Conservation (phyloP, 192 early-diverging fungal genomes). For the Rhizoclosmatium sp. region DNA sequence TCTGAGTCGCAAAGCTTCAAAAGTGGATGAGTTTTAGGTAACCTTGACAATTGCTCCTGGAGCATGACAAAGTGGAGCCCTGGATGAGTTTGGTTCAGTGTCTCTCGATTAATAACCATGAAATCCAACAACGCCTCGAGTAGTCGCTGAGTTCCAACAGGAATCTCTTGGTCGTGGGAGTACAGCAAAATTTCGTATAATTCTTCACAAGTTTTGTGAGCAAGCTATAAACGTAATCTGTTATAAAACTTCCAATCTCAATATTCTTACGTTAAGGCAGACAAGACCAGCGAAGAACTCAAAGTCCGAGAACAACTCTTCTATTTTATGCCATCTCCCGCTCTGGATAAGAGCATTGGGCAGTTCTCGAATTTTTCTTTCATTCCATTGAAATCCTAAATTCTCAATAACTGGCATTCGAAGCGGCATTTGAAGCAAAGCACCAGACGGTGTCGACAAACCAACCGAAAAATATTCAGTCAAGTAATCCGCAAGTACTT, state of each 20-base stretch:
- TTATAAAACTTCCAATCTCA: not conserved
- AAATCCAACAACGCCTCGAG: not conserved
- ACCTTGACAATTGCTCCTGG: not conserved
- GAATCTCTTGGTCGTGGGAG: not conserved
- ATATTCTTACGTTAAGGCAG: slow-evolving; percentile 5
- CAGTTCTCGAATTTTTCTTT: slow-evolving; percentile 26
- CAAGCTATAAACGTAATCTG: not conserved
- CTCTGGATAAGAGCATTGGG: slow-evolving; percentile 5
- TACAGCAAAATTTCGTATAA: not conserved
- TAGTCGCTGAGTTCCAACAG: slow-evolving; percentile 1
- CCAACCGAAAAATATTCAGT: slow-evolving; percentile 19
- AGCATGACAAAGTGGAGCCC: not conserved
- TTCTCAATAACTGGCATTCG: not conserved
- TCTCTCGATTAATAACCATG: not conserved
- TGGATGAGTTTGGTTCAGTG: not conserved
- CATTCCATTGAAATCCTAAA: slow-evolving; percentile 18
- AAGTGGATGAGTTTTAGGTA: not conserved
- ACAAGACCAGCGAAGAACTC: slow-evolving; percentile 24
- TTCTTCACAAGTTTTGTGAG: not conserved
- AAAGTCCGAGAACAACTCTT: not conserved
- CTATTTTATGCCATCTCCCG: slow-evolving; percentile 1
- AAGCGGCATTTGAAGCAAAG: not conserved
- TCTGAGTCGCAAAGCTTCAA: not conserved
- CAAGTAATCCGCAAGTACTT: not conserved
- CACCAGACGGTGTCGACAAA: not conserved